phyloP scores from a whole-genome alignment of 2,329 filamentous ascomycete genomes.

The Hymenoscyphus fructigenus region DNA sequence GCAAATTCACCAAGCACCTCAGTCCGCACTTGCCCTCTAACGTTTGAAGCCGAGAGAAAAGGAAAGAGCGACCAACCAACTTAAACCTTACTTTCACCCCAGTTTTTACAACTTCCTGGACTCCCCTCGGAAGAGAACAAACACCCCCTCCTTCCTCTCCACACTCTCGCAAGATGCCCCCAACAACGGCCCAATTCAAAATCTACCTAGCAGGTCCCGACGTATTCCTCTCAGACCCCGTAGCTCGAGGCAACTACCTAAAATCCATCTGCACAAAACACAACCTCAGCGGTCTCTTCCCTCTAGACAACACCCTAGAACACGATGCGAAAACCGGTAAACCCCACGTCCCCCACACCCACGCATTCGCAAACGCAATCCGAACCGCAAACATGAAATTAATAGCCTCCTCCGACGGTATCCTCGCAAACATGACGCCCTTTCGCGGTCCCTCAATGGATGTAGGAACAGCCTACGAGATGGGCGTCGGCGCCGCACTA shows the following conservation, averaged over 20 bases:
- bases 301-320: constrained; percentile 25
- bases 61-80: too few relatives aligned
- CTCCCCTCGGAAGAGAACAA: too few relatives aligned
- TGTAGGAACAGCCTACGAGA: constrained; percentile 31
- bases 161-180: too few relatives aligned
- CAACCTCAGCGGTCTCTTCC: constrained; percentile 25
- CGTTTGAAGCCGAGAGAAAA: too few relatives aligned
- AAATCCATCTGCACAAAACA: constrained; percentile 25
- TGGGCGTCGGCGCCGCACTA: constrained; percentile 28
- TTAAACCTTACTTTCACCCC: too few relatives aligned
- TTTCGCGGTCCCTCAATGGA: constrained; percentile 31
- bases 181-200: constrained; percentile 7
- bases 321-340: not conserved
- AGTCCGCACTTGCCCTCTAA: too few relatives aligned
- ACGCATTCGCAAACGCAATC: constrained; percentile 23
- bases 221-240: constrained; percentile 26
- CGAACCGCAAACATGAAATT: constrained; percentile 29
- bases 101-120: too few relatives aligned
- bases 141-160: too few relatives aligned
- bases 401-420: constrained; percentile 24
- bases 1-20: too few relatives aligned
- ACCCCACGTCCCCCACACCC: constrained; percentile 15
- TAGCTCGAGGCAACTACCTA: constrained; percentile 21
- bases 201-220: constrained; percentile 32
- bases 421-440: constrained; percentile 30